Evolutionary conservation across 2,329 filamentous ascomycete genomes (phyloP).

Genomic region (Talaromyces sp.): DNA sequence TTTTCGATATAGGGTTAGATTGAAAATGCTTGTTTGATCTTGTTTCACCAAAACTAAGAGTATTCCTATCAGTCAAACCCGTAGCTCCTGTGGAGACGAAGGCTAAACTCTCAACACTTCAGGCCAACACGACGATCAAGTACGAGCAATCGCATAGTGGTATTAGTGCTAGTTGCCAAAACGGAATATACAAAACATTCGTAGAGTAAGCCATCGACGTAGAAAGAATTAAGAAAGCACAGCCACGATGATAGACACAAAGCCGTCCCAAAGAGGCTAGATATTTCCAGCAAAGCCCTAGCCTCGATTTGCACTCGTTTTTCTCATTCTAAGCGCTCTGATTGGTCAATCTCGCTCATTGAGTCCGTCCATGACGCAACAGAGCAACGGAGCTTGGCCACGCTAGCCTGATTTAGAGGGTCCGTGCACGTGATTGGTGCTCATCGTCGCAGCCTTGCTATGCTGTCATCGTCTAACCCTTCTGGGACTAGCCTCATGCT

Average conservation of each 20-base stretch:
- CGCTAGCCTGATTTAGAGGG: neutral
- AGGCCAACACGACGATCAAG: neutral
- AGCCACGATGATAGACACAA: neutral
- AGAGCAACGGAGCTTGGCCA: neutral
- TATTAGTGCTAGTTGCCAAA: neutral
- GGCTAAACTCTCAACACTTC: neutral
- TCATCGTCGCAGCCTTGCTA: neutral
- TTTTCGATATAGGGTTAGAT: neutral
- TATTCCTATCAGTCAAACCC: neutral
- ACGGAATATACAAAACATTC: neutral
- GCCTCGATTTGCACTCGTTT: neutral
- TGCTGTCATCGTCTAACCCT: slow-evolving; percentile 4
- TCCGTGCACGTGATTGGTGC: neutral
- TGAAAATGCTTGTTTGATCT: neutral
- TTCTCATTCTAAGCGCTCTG: neutral
- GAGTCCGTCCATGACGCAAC: slow-evolving; percentile 14
- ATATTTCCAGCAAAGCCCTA: neutral
- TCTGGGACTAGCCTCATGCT: neutral
- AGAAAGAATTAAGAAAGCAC: neutral
- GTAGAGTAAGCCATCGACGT: neutral
- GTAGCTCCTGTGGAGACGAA: neutral
- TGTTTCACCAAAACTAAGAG: neutral
- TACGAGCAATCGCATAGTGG: no score
- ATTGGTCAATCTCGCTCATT: neutral
- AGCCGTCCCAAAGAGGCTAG: slow-evolving; percentile 3